Conservation (phyloP, 164 flowering plant genomes). For the Nelumbo lutea region DNA sequence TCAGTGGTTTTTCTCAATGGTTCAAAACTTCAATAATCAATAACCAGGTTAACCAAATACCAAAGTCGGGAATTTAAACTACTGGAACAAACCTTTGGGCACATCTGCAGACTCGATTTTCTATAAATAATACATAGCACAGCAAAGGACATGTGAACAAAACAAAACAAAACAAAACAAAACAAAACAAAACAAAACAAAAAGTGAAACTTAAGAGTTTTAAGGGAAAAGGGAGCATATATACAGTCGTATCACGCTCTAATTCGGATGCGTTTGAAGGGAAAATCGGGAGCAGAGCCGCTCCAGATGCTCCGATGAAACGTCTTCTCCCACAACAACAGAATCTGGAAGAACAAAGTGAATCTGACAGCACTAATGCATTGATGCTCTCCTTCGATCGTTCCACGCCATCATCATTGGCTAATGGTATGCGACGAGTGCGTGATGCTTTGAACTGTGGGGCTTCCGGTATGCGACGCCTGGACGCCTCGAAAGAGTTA, state of each 20-base stretch:
- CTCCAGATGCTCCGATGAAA: slow-evolving; percentile 30
- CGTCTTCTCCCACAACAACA: slow-evolving; percentile 46
- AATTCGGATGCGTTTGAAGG: slow-evolving; percentile 19
- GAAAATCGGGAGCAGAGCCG: slow-evolving; percentile 24
- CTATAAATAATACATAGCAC: no score
- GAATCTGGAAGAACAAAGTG: slow-evolving; percentile 6
- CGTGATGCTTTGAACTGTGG: neutral
- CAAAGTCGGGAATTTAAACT: no score
- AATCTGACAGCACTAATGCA: neutral
- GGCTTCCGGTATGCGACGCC: neutral
- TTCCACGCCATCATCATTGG: neutral
- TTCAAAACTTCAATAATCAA: no score
- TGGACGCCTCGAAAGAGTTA: neutral
- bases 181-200: neutral
- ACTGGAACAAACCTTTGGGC: no score
- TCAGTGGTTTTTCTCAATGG: no score
- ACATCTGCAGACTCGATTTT: no score
- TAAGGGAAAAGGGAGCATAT: neutral
- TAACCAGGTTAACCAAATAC: no score
- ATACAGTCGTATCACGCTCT: slow-evolving; percentile 25
- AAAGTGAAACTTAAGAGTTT: no score
- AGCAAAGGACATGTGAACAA: neutral
- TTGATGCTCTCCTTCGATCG: neutral
- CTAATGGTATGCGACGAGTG: neutral
- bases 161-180: neutral